Evolutionary conservation across 2,329 filamentous ascomycete species (phyloP).

Genomic region (Aspergillus japonicus): DNA sequence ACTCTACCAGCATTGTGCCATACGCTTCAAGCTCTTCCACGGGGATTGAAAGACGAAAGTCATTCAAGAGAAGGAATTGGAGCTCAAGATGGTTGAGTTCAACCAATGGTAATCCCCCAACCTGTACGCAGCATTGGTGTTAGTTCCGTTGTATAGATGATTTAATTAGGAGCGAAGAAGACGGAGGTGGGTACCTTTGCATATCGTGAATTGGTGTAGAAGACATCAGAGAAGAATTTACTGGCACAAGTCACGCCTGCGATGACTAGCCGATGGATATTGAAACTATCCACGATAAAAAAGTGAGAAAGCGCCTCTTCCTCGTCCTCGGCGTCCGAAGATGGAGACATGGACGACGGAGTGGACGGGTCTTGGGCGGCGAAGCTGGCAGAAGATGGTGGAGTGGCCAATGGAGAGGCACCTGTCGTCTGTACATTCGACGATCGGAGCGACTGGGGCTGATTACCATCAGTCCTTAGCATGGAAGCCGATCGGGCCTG

Average conservation of each 20-base stretch:
- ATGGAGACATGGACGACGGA: conserved; percentile 34
- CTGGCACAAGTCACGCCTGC: conserved; percentile 96
- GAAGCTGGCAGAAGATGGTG: conserved; percentile 36
- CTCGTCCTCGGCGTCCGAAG: conserved; percentile 38
- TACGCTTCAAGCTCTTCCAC: conserved; percentile 96
- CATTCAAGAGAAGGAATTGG: conserved; percentile 92
- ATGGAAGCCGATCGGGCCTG: conserved; percentile 21
- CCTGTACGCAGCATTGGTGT: conserved; percentile 53
- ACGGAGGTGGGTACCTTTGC: conserved; percentile 71
- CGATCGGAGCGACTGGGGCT: conserved; percentile 21
- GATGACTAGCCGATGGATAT: conserved; percentile 95
- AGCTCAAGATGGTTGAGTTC: conserved; percentile 96
- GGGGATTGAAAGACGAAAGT: conserved; percentile 88
- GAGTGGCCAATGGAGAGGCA: conserved; percentile 35
- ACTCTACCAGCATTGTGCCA: conserved; percentile 97
- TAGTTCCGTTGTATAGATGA: neutral
- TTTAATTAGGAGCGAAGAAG: neutral
- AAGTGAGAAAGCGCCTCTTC: conserved; percentile 63
- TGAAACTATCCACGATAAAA: conserved; percentile 98
- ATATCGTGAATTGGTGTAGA: conserved; percentile 98
- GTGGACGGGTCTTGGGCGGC: conserved; percentile 35
- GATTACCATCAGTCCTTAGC: conserved; percentile 17
- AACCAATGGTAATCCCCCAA: conserved; percentile 84
- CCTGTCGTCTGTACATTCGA: conserved; percentile 21
- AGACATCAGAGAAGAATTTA: conserved; percentile 99